Evolutionary conservation across 2,329 filamentous ascomycete genomes (phyloP).

Genomic region (Pseudogymnoascus sp.): DNA sequence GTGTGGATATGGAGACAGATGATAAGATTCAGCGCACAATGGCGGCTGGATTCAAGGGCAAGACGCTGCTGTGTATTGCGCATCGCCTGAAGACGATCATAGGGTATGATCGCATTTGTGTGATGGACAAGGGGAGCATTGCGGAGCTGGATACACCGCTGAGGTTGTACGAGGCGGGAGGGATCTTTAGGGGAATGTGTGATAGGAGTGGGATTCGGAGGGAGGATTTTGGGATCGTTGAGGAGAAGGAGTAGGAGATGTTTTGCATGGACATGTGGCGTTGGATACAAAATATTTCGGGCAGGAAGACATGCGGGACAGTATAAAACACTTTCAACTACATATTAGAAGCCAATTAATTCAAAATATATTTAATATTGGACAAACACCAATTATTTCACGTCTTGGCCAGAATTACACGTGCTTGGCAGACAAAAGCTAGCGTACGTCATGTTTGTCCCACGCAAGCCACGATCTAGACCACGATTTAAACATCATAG

Average conservation of each 20-base stretch:
- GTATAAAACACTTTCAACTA: background rate
- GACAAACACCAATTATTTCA: background rate
- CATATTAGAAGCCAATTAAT: background rate
- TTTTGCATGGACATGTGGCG: background rate
- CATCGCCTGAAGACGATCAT: slow-evolving; percentile 89
- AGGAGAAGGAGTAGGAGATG: background rate
- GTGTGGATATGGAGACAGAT: slow-evolving; percentile 93
- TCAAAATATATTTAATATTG: background rate
- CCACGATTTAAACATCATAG: slow-evolving; percentile 1
- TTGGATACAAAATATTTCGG: background rate
- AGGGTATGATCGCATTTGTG: slow-evolving; percentile 88
- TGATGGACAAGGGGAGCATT: slow-evolving; percentile 87
- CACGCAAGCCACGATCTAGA: background rate
- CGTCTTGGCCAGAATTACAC: background rate
- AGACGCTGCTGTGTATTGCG: slow-evolving; percentile 86
- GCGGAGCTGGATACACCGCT: slow-evolving; percentile 77
- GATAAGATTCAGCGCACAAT: slow-evolving; percentile 91
- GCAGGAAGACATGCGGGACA: background rate
- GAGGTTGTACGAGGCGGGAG: slow-evolving; percentile 61
- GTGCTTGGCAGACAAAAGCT: background rate
- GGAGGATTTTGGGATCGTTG: slow-evolving; percentile 24
- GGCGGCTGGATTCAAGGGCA: slow-evolving; percentile 72
- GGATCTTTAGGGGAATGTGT: slow-evolving; percentile 70
- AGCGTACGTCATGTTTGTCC: too few relatives aligned
- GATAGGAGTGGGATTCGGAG: slow-evolving; percentile 47